phyloP scores from a whole-genome alignment of 441 rosid genomes.

The Rhodomyrtus psidioides region DNA sequence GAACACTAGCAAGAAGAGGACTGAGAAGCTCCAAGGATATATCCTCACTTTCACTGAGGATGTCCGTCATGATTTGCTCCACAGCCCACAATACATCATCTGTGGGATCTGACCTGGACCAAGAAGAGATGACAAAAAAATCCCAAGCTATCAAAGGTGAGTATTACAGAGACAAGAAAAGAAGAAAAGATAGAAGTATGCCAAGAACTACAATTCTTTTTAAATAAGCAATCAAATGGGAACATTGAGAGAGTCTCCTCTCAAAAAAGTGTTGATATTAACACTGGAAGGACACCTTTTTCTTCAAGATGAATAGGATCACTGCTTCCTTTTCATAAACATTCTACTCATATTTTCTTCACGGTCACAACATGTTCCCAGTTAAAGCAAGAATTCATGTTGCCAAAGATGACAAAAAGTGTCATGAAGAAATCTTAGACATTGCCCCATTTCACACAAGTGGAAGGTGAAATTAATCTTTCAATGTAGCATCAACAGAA shows the following conservation, averaged over 20 bases:
- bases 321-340: too few relatives aligned
- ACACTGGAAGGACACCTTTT: background rate
- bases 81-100: slow-evolving; percentile 40
- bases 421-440: too few relatives aligned
- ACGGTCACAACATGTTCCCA: too few relatives aligned
- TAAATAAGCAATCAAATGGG: background rate
- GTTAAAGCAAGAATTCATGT: too few relatives aligned
- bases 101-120: slow-evolving; percentile 48
- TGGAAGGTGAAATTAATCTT: too few relatives aligned
- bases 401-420: too few relatives aligned
- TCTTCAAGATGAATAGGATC: background rate
- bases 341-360: too few relatives aligned
- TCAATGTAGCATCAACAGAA: too few relatives aligned
- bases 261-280: background rate
- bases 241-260: background rate
- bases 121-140: slow-evolving; percentile 5
- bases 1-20: slow-evolving; percentile 48
- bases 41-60: slow-evolving; percentile 59
- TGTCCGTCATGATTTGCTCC: slow-evolving; percentile 59
- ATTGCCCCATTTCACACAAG: too few relatives aligned
- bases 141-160: background rate
- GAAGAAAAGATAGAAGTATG: background rate
- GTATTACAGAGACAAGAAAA: background rate
- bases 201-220: background rate
- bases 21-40: slow-evolving; percentile 42